Evolutionary conservation across 352 stramenopile species (phyloP).

Genomic region (Globisporangium yorkense): DNA sequence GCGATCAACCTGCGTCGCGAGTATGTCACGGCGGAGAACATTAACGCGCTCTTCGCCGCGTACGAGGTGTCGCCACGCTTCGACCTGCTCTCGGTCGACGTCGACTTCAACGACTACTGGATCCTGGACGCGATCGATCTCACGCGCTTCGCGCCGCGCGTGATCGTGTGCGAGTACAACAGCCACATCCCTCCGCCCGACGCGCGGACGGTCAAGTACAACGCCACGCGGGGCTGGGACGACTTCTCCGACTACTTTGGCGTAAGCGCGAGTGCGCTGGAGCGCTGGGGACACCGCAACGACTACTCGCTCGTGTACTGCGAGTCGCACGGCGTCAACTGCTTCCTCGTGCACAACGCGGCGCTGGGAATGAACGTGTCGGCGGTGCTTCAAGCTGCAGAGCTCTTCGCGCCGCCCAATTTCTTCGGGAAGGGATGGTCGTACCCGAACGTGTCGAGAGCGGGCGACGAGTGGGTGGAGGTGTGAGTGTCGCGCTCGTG

Average conservation of each 20-base stretch:
- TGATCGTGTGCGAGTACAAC: constrained; percentile 64
- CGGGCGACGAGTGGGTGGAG: constrained; percentile 47
- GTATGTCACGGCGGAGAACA: constrained; percentile 57
- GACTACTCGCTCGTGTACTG: constrained; percentile 75
- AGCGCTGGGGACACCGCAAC: constrained; percentile 28
- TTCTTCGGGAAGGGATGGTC: constrained; percentile 56
- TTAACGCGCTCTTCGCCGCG: constrained; percentile 47
- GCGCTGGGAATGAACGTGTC: constrained; percentile 31
- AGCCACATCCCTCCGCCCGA: constrained; percentile 44
- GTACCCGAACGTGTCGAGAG: constrained; percentile 35
- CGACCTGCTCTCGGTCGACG: constrained; percentile 63
- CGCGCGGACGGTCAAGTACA: constrained; percentile 38
- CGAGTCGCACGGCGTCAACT: constrained; percentile 72
- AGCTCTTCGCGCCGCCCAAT: constrained; percentile 49
- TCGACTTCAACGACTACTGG: constrained; percentile 80
- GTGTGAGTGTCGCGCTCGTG: not conserved
- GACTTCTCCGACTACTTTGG: constrained; percentile 51
- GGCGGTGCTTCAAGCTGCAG: constrained; percentile 21
- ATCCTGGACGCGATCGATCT: constrained; percentile 49
- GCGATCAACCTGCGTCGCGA: constrained; percentile 48
- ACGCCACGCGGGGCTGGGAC: constrained; percentile 39
- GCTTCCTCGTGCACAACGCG: constrained; percentile 59
- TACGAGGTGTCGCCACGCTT: constrained; percentile 38
- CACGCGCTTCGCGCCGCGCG: constrained; percentile 32
- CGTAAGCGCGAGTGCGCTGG: constrained; percentile 40